phyloP scores from a whole-genome alignment of 108 stramenopile genomes.

The Nitzschia palea region DNA sequence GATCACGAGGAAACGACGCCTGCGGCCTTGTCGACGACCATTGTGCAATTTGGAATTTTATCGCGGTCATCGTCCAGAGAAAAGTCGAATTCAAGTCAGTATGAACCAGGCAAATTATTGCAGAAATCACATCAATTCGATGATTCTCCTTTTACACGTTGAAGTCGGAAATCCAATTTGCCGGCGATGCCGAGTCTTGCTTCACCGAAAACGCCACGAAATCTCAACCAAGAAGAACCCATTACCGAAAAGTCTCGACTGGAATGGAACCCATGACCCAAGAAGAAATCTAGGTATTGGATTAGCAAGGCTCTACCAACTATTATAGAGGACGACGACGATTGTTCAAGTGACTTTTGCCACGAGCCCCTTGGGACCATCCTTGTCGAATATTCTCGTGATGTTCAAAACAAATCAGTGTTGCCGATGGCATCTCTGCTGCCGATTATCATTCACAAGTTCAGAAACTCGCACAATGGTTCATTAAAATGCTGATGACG shows the following conservation, averaged over 20 bases:
- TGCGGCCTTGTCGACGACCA: slow-evolving; percentile 37
- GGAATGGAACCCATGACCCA: slow-evolving; percentile 32
- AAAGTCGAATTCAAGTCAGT: background rate
- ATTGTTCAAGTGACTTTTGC: slow-evolving; percentile 19
- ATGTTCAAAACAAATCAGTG: slow-evolving; percentile 16
- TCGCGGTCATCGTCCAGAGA: slow-evolving; percentile 58
- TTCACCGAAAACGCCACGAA: background rate
- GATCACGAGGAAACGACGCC: no score
- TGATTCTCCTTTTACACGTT: no score
- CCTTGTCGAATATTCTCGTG: slow-evolving; percentile 31
- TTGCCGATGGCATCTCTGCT: slow-evolving; percentile 56
- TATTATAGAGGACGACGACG: background rate
- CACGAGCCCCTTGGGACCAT: slow-evolving; percentile 27
- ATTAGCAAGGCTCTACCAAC: slow-evolving; percentile 20
- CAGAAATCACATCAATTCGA: slow-evolving; percentile 32
- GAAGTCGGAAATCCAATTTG: no score
- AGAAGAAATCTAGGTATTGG: slow-evolving; percentile 61
- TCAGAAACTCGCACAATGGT: slow-evolving; percentile 67
- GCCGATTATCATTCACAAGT: slow-evolving; percentile 60
- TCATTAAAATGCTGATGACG: slow-evolving; percentile 77
- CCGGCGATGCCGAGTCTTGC: slow-evolving; percentile 15
- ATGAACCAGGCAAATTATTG: background rate
- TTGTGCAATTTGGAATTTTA: slow-evolving; percentile 51
- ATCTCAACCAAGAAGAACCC: background rate
- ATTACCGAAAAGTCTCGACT: background rate